Evolutionary conservation across 2,329 filamentous ascomycete species (phyloP), one percentile per base, ranked within the genome.

Genomic region (Cladosporium sp.): DNA sequence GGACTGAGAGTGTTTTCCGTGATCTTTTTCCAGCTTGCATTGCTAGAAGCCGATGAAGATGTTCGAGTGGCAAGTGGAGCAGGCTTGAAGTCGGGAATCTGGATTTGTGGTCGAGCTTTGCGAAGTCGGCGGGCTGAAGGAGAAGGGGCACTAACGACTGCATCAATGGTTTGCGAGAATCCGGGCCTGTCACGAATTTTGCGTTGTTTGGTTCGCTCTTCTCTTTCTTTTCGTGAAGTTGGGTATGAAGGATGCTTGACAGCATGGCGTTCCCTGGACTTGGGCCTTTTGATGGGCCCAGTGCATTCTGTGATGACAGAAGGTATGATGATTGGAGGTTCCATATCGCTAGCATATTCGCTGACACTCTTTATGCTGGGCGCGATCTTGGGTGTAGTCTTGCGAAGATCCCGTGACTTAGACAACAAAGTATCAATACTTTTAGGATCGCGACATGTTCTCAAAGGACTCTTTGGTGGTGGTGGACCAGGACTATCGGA

Each of bases 401-500:
- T 65, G 9, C 64, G 59, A 12, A 57, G 34, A 47, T 37, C 56
- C 34, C 59, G 60, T 34, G 64, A 58, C 10, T 58, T 51, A 1
- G 60, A 54, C 3, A 68, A 62, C 19, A 68, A 50, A n/a, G 56
- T 60, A 20, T 69, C 67, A 34, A 70, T 68, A 3, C 61, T 67
- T 12, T 62, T 56, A 13, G 62, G 62, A 47, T 68, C 68, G 17
- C 62, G 59, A 34, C 62, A 58, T 15, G 68, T 44, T 45, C 70
- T 58, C 34, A 72, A 56, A 2, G 70, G 70, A 51, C 67, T 71
- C 8, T 64, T 65, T n/a, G 70, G 68, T 15, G 70, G 70, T 12
- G 70, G 70, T 19, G 69, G 68, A 42, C 70, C 70, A 22, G 70
- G 70, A 51, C 67, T 70, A 17, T 69, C 64, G 0, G 67, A 66